These are phyloP conservation scores for Buddleja alternifolia DNA, from an alignment of 257 asterid species.

Conservation along the genomic window DNA sequence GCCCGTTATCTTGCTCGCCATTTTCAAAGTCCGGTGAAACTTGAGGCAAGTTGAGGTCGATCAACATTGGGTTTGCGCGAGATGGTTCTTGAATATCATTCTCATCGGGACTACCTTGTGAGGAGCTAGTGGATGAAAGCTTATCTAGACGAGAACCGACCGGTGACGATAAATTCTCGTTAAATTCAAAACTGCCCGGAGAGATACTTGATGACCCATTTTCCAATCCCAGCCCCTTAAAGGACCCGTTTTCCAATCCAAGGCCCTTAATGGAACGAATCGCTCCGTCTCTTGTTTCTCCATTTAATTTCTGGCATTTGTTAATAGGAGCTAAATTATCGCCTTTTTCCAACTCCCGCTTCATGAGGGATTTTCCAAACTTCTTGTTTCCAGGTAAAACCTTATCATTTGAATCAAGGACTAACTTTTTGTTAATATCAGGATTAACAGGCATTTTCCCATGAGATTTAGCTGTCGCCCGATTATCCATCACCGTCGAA, in stretches of 20 bases:
- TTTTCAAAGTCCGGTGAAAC: constrained; percentile 45
- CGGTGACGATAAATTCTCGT: constrained; percentile 33
- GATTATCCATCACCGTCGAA: constrained; percentile 23
- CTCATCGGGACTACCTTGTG: constrained; percentile 50
- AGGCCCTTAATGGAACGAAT: constrained; percentile 28
- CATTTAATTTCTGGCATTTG: constrained; percentile 43
- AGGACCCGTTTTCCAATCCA: constrained; percentile 41
- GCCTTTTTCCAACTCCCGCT: constrained; percentile 40
- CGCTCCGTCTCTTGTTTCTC: constrained; percentile 31
- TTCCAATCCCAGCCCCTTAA: constrained; percentile 36
- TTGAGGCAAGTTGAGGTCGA: constrained; percentile 69
- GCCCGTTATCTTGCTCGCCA: constrained; percentile 31
- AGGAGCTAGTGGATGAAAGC: constrained; percentile 52
- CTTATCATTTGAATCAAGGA: constrained; percentile 23
- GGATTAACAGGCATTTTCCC: constrained; percentile 32
- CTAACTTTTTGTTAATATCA: constrained; percentile 26
- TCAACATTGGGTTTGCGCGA: constrained; percentile 38
- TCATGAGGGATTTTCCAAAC: constrained; percentile 30
- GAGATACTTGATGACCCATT: constrained; percentile 35
- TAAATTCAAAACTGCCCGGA: constrained; percentile 28
- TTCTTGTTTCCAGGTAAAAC: constrained; percentile 34
- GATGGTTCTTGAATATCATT: constrained; percentile 33
- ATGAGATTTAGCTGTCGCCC: constrained; percentile 23
- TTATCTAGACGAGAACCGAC: constrained; percentile 43
- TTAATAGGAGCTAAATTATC: constrained; percentile 33